These are phyloP conservation scores for Elymus sibiricus DNA, from an alignment of 176 grass and related monocot species.

Conservation along the genomic window DNA sequence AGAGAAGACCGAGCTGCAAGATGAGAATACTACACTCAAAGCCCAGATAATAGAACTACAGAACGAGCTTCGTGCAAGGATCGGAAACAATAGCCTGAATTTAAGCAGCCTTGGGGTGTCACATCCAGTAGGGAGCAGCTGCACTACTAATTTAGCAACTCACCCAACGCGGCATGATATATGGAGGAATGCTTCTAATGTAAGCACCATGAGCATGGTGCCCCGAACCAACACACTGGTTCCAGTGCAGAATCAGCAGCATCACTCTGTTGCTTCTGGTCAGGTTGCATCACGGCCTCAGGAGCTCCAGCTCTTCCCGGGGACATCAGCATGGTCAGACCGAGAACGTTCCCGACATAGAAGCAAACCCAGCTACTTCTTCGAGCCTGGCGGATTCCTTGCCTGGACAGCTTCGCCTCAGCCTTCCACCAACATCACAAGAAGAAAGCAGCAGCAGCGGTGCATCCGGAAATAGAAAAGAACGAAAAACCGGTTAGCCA, in stretches of 20 bases:
- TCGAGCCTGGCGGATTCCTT: conserved; percentile 33
- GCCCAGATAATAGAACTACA: conserved; percentile 49
- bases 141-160: conserved; percentile 5
- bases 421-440: conserved; percentile 41
- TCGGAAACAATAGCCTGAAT: conserved; percentile 22
- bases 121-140: conserved; percentile 7
- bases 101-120: conserved; percentile 4
- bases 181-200: conserved; percentile 20
- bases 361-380: conserved; percentile 25
- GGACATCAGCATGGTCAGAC: conserved; percentile 1
- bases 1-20: conserved; percentile 68
- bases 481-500: background rate
- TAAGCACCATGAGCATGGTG: background rate
- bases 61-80: conserved; percentile 42
- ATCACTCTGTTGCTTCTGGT: conserved; percentile 18
- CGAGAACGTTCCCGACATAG: background rate
- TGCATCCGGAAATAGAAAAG: conserved; percentile 1
- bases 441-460: conserved; percentile 26
- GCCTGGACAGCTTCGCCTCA: conserved; percentile 46
- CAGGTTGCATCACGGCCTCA: conserved; percentile 12
- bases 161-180: conserved; percentile 15
- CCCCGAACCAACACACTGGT: background rate
- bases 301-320: conserved; percentile 81
- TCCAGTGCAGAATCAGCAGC: conserved; percentile 21
- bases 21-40: conserved; percentile 53